Evolutionary conservation across 192 early-diverging fungal species (phyloP).

Genomic region (Dimargaris cristalligena): DNA sequence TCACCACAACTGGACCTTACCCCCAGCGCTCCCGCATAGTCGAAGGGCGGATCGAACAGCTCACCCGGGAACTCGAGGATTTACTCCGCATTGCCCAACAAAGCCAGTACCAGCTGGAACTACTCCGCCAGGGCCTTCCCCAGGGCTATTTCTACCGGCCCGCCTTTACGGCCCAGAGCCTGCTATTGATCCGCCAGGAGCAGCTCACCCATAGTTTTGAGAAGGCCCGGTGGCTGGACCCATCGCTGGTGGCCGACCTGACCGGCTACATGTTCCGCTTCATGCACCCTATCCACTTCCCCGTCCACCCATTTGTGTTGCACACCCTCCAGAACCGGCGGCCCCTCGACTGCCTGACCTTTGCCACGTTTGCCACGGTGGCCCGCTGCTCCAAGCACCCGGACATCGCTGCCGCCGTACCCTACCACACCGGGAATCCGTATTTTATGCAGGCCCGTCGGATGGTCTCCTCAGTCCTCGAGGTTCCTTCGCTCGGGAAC

Average conservation of each 20-base stretch:
- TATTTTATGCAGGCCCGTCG: not conserved
- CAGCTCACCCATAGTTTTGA: not conserved
- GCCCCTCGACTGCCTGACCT: not conserved
- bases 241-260: not conserved
- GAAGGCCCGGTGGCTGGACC: not conserved
- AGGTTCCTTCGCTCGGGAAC: not conserved
- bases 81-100: not conserved
- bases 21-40: not conserved
- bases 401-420: not conserved
- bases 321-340: not conserved
- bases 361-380: not conserved
- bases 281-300: not conserved
- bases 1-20: not conserved
- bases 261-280: not conserved
- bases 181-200: not conserved
- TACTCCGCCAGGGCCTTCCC: not conserved
- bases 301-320: constrained; percentile 1
- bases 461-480: not conserved
- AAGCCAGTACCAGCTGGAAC: not conserved
- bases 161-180: not conserved
- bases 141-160: not conserved
- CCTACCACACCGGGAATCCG: not conserved
- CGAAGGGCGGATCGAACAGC: not conserved
- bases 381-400: not conserved
- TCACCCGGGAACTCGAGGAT: not conserved